Base-by-base conservation (phyloP, 768 basidiomycete species). In the Dentipellis sp. region DNA sequence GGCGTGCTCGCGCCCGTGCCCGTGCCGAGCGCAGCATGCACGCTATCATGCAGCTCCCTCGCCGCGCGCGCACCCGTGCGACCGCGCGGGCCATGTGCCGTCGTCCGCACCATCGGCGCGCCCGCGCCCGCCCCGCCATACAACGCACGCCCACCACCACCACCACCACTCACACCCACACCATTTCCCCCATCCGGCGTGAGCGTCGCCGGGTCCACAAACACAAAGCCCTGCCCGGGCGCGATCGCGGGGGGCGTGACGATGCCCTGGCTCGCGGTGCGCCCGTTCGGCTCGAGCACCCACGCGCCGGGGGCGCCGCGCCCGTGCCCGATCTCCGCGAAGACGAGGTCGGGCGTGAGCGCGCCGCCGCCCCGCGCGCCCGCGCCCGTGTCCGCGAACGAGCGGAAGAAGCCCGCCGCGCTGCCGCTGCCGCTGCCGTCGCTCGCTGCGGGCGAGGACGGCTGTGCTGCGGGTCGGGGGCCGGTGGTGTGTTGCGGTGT, bases 301-400 rank as follows among this genome's bases (percentile, higher is more conserved):
- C 39, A 29, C 14, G n/a, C 22, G 48, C 48, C 48, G 2, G 14
- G 14, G 10, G 14, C 48, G 19, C 84, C 85, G 29, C 84, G 76
- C 3, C 85, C 86, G 64, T 88, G 86, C 2, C 85, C 86, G 57
- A 88, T 84, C 65, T 91, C 88, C 5, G 87, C 85, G 59, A 78
- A 88, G 61, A 84, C 77, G 52, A 87, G 75, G 62, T 89, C 88
- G 21, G 86, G 87, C 14, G 86, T 89, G 65, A 82, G 68, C 16
- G 79, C 77, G 45, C 84, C 83, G 50, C 65, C 58, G 67, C 40
- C 75, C 34, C 12, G 55, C n/a, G 37, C 11, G 71, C 50, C 10
- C 21, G 14, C 17, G 23, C 50, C 7, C 34, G 50, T n/a, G 78
- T 57, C 2, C 65, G 77, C 40, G 80, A 75, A 63, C 82, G 83